Percentiles rank a stretch among this genome's conserved stretches.
Conservation (phyloP, 2,329 filamentous ascomycete genomes). For the Microdochium paspali region DNA sequence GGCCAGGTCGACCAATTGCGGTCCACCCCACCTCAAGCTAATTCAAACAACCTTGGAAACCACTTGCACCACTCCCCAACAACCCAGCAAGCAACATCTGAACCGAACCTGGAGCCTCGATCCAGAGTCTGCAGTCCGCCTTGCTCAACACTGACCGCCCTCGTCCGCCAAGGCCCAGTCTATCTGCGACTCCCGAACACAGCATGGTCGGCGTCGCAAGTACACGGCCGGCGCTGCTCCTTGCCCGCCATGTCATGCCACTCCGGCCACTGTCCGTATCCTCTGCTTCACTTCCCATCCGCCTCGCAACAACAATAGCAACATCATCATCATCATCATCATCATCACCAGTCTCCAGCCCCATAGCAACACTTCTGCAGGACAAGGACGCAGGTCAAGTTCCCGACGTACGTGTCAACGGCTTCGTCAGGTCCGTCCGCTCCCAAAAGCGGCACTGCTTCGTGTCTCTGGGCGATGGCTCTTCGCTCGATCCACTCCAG, state of each 20-base stretch:
- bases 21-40: no score
- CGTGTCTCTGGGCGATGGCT: slow-evolving; percentile 80
- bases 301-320: not conserved
- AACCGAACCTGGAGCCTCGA: no score
- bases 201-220: not conserved
- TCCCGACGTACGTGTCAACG: slow-evolving; percentile 54
- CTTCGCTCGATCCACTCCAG: slow-evolving; percentile 69
- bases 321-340: not conserved
- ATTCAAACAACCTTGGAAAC: no score
- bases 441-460: slow-evolving; percentile 81
- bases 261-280: not conserved
- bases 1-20: no score
- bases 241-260: slow-evolving; percentile 3
- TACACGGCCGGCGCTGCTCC: not conserved
- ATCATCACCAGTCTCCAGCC: slow-evolving; percentile 2
- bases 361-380: slow-evolving; percentile 47
- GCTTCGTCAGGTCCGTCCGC: slow-evolving; percentile 75
- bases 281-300: not conserved
- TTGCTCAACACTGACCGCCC: no score
- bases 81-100: no score
- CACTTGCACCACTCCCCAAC: no score
- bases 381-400: slow-evolving; percentile 34
- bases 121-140: no score
- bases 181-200: not conserved
- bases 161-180: no score